Evolutionary conservation across 805 yeast genomes (phyloP), one percentile per base, ranked within the genome.

Genomic region (Komagataella pseudopastoris): DNA sequence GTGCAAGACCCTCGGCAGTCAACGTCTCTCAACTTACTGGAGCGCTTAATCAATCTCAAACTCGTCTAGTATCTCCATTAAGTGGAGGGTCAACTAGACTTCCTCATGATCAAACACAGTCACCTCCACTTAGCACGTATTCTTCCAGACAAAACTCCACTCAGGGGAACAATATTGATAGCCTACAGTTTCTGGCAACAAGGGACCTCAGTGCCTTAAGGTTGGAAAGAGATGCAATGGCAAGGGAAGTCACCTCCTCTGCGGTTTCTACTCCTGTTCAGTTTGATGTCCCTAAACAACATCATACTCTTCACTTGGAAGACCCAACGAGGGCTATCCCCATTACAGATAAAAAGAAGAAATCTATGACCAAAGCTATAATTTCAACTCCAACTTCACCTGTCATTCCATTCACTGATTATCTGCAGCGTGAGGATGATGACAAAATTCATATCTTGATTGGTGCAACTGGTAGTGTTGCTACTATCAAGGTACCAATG

Each of bases 381-480:
- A 80, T 81, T 46, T 75, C 78, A 17, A 66, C 79, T 20, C 80
- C 80, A 12, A 70, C 74, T 49, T 78, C 83, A 1, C 85, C 87
- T 1, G 80, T 82, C 16, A 82, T 82, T 1, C 91, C 91, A 23
- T 85, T 85, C 58, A 83, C 83, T 30, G 81, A 85, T 56, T 85
- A 80, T 62, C 71, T 86, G 53, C 77, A 78, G 51, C 81, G 80
- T 59, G 68, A 84, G 64, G 93, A 88, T 62, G 96, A 88, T 63
- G 85, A 83, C 47, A 90, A 89, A 61, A 74, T 88, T 52, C 99
- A 93, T 65, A 82, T 93, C 47, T 71, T 93, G 52, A 72, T 93
- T 46, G 99, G 95, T 17, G 95, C 95, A 17, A 88, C 98, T 1
- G 99, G 99, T 1, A 86, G 96, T 1, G 97, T 93, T 3, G 99